A percentile compares a stretch with the other conserved stretches of the same genome.
These are phyloP conservation scores for Lanmaoa rubissima DNA, from an alignment of 768 basidiomycete species.

Conservation along the genomic window DNA sequence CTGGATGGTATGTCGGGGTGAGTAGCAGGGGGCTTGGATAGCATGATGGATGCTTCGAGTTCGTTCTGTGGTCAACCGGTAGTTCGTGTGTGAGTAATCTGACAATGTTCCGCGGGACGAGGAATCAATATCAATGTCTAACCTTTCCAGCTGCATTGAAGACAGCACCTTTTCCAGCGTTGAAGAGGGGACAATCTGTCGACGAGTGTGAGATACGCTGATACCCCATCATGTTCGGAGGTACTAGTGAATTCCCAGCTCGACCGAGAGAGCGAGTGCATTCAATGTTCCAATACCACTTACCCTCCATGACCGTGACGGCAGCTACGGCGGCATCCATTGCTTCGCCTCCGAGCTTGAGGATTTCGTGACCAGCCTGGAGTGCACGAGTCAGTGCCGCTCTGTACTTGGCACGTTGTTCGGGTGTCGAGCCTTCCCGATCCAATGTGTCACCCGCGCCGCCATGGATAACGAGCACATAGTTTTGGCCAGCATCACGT, in stretches of 20 bases:
- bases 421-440: constrained; percentile 54
- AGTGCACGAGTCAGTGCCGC: constrained; percentile 54
- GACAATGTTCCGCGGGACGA: not conserved
- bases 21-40: constrained; percentile 71
- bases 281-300: not conserved
- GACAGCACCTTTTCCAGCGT: constrained; percentile 77
- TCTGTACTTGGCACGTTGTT: constrained; percentile 58
- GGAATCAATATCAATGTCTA: not conserved
- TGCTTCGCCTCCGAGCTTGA: constrained; percentile 70
- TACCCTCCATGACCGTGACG: constrained; percentile 71
- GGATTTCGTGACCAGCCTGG: constrained; percentile 59
- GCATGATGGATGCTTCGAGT: constrained; percentile 78
- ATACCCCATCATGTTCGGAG: not conserved
- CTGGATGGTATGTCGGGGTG: constrained; percentile 56
- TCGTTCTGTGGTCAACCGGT: constrained; percentile 55
- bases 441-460: constrained; percentile 70
- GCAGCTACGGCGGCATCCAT: constrained; percentile 81
- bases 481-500: constrained; percentile 14
- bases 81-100: not conserved
- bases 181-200: constrained; percentile 75
- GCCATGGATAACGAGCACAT: constrained; percentile 71
- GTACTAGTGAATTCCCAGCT: not conserved
- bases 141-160: constrained; percentile 83
- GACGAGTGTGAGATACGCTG: not conserved
- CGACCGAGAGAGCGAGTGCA: not conserved